Percentiles rank a stretch among this genome's conserved stretches.
Conservation (phyloP, 208 protist genomes). For the Trypanosoma melophagium region DNA sequence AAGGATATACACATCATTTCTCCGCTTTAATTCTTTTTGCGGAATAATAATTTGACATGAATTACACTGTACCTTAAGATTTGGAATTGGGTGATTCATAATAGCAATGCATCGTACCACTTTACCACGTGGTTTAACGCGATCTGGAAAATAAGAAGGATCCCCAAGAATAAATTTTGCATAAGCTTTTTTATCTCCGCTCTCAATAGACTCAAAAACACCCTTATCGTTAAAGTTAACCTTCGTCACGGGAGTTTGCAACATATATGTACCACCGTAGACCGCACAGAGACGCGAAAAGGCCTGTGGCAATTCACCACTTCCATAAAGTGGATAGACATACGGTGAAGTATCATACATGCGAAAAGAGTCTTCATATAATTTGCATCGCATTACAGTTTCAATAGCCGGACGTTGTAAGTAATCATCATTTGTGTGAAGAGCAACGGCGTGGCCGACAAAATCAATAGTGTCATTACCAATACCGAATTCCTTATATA, state of each 20-base stretch:
- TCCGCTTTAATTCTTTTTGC: conserved; percentile 92
- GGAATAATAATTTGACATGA: conserved; percentile 98
- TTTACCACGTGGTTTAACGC: conserved; percentile 89
- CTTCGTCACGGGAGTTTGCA: conserved; percentile 97
- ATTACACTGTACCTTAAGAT: conserved; percentile 66
- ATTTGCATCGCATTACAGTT: conserved; percentile 93
- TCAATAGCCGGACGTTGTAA: conserved; percentile 91
- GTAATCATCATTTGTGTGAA: conserved; percentile 93
- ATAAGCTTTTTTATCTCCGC: conserved; percentile 77
- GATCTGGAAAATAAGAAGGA: conserved; percentile 98
- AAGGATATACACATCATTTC: conserved; percentile 98
- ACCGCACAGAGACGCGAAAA: conserved; percentile 95
- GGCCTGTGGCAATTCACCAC: conserved; percentile 98
- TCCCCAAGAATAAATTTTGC: conserved; percentile 97
- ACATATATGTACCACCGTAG: conserved; percentile 99
- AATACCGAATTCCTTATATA: conserved; percentile 97
- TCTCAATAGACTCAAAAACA: conserved; percentile 93
- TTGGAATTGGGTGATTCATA: conserved; percentile 92
- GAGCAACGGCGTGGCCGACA: conserved; percentile 96
- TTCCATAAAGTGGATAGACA: conserved; percentile 99
- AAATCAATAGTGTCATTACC: conserved; percentile 95
- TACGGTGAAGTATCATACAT: conserved; percentile 97
- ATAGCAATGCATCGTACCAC: conserved; percentile 99
- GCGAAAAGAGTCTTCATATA: conserved; percentile 96
- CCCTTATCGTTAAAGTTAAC: conserved; percentile 95